Base-by-base conservation (phyloP, 192 early-diverging fungal genomes). In the Linnemannia exigua region DNA sequence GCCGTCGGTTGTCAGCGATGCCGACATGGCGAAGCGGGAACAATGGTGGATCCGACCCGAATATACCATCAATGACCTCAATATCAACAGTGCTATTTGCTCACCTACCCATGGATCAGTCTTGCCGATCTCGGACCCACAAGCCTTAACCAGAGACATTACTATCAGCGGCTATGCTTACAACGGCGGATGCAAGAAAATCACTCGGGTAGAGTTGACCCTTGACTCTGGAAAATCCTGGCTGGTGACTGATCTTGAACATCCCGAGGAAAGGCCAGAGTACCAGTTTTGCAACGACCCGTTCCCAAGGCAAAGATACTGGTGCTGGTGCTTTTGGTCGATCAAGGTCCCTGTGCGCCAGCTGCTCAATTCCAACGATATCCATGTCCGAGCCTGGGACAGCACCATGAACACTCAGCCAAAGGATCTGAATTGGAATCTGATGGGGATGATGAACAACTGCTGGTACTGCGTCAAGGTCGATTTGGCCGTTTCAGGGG, bases 211-310 rank as follows among this genome's bases (percentile, higher is more conserved):
- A 11, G 96, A 97, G 81, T 80, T 97, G 54, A 93, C 95, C 44
- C 88, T 97, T 51, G 96, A 98, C 80, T 89, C 91, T 73, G 97
- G 97, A 8, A 85, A 90, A 52, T 95, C 95, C 1, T 98, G 97
- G 97, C 80, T 87, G 14, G 90, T 96, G 80, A 89, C 95, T 2
- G 76, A 91, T 46, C 76, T 96, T 37, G 80, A 81, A 31, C 84
- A 89, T 38, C 90, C 87, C 3, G 85, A 87, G 69, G 80, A 87
- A 31, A 41, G 67, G 51, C 76, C 81, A 51, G 71, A 86, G 22
- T 84, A 67, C 38, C 66, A 72, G 33, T 54, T 76, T 51, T 46
- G 44, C 41, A 72, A 63, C 54, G 77, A 87, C 47, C 72, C 80
- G 22, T 87, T 87, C 31, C 75, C 72, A 33, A 87, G 91, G 50